Percentiles rank a stretch among this genome's conserved stretches.
Evolutionary conservation across 768 basidiomycete species (phyloP).

Genomic region (Boletus sensibilis): DNA sequence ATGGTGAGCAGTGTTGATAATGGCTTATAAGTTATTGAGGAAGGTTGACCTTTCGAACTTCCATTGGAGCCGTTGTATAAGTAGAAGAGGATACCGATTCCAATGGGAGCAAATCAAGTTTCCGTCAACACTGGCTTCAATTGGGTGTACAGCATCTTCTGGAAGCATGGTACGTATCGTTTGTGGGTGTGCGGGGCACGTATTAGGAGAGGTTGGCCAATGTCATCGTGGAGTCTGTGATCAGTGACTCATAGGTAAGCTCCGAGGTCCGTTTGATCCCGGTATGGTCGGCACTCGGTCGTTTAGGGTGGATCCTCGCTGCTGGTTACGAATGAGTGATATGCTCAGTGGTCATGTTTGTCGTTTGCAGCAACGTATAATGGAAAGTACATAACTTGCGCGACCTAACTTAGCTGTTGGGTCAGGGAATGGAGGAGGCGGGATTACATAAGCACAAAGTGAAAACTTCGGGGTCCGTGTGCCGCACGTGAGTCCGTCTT

Average conservation of each 20-base stretch:
- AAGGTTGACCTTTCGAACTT: background rate
- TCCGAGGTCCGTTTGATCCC: background rate
- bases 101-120: constrained; percentile 8
- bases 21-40: too few species aligned
- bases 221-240: background rate
- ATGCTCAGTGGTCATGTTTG: background rate
- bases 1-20: background rate
- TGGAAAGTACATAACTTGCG: too few species aligned
- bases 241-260: background rate
- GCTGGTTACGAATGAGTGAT: too few species aligned
- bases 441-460: constrained; percentile 9
- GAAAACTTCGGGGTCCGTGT: background rate
- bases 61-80: background rate
- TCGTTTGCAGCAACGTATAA: too few species aligned
- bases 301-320: background rate
- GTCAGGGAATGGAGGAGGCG: too few species aligned
- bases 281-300: constrained; percentile 1
- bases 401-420: too few species aligned
- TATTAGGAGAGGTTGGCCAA: background rate
- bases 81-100: background rate
- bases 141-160: constrained; percentile 11
- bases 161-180: constrained; percentile 3
- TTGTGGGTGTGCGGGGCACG: background rate
- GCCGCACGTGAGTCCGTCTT: constrained; percentile 2
- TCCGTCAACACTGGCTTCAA: constrained; percentile 6